These are phyloP conservation scores for Eutrema salsugineum DNA, from an alignment of 441 rosid species.

Conservation along the genomic window DNA sequence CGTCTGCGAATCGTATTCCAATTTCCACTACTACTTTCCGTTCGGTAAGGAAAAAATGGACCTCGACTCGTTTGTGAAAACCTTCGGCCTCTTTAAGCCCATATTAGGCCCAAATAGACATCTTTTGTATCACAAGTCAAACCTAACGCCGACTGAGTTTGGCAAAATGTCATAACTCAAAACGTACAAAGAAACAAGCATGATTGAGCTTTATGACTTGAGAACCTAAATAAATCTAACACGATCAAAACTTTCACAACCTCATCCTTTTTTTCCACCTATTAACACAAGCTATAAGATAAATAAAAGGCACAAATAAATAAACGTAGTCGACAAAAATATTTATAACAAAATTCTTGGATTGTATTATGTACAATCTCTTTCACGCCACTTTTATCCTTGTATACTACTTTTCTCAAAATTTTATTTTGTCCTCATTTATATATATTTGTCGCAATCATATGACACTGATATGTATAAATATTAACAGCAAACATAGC, in stretches of 20 bases:
- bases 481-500: neutral
- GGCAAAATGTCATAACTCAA: neutral
- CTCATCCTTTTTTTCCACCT: neutral
- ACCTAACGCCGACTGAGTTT: neutral
- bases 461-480: neutral
- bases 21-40: neutral
- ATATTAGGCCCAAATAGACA: neutral
- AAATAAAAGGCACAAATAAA: neutral
- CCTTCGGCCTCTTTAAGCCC: neutral
- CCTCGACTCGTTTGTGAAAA: neutral
- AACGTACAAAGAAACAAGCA: neutral
- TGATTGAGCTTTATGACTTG: neutral
- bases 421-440: neutral
- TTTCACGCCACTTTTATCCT: conserved; percentile 19
- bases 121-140: neutral
- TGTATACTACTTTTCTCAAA: conserved; percentile 5
- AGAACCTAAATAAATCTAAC: neutral
- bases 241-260: neutral
- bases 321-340: conserved; percentile 3
- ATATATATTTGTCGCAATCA: conserved; percentile 8
- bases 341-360: conserved; percentile 2
- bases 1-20: neutral
- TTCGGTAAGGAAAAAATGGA: neutral
- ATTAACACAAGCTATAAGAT: neutral
- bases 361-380: conserved; percentile 3